These are phyloP conservation scores for Umbelopsis isabellina DNA, from an alignment of 192 early-diverging fungal genomes.

Conservation along the genomic window DNA sequence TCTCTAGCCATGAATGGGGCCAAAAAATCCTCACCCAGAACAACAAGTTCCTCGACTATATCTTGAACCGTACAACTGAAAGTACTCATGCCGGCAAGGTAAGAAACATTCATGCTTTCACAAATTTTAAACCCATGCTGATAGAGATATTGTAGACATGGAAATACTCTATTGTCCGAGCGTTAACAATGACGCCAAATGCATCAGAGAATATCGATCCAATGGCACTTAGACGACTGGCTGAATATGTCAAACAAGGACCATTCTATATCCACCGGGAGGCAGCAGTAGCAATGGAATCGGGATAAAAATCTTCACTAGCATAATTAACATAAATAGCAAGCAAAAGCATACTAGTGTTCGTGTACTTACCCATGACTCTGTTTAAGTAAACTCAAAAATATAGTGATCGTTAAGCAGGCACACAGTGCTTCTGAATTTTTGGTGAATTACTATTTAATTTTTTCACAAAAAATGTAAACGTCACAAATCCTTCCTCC, in stretches of 20 bases:
- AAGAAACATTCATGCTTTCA: conserved; percentile 7
- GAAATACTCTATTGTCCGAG: conserved; percentile 44
- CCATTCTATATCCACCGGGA: conserved; percentile 33
- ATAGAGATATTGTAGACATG: conserved; percentile 30
- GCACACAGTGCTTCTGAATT: no score
- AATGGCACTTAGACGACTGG: conserved; percentile 23
- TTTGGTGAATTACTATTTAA: background rate
- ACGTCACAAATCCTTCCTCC: background rate
- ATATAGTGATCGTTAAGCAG: no score
- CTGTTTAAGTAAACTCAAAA: no score
- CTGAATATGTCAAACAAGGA: conserved; percentile 42
- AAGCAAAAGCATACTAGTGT: background rate
- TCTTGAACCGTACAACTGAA: conserved; percentile 43
- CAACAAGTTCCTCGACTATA: conserved; percentile 40
- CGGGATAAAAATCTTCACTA: conserved; percentile 23
- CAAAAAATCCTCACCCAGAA: conserved; percentile 25
- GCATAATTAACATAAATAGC: background rate
- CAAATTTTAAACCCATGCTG: background rate
- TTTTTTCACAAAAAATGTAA: background rate
- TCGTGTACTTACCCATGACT: no score
- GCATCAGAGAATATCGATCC: conserved; percentile 22
- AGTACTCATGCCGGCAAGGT: conserved; percentile 39
- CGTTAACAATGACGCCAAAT: conserved; percentile 21
- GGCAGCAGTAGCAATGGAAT: conserved; percentile 39
- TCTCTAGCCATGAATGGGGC: conserved; percentile 36